phyloP scores from a whole-genome alignment of 139 green algal genomes.

The Chlorella vulgaris region DNA sequence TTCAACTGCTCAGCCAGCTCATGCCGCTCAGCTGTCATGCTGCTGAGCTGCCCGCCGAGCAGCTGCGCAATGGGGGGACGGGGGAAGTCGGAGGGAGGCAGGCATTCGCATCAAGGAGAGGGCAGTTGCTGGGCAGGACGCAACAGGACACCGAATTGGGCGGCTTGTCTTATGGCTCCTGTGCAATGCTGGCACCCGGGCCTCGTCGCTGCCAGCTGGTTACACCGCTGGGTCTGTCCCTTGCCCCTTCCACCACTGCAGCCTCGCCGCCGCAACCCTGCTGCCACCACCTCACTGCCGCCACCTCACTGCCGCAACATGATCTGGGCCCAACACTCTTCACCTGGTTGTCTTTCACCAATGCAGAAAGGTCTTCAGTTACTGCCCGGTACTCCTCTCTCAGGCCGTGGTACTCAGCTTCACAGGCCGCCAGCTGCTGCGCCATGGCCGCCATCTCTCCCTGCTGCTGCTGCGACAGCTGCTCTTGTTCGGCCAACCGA shows the following conservation, averaged over 20 bases:
- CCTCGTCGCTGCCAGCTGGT: too few species aligned
- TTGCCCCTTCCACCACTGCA: neutral
- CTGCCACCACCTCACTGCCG: too few species aligned
- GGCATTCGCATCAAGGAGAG: too few species aligned
- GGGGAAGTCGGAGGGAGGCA: too few species aligned
- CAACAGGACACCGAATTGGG: too few species aligned
- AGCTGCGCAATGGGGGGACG: slow-evolving; percentile 42
- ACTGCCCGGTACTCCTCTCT: slow-evolving; percentile 60
- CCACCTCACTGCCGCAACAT: too few species aligned
- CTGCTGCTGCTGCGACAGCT: neutral
- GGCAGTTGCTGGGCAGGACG: too few species aligned
- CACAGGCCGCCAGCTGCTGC: slow-evolving; percentile 13
- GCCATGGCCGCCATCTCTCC: neutral
- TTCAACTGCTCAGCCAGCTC: slow-evolving; percentile 57
- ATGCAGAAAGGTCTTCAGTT: slow-evolving; percentile 64
- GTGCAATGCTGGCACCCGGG: too few species aligned
- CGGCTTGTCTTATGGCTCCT: too few species aligned
- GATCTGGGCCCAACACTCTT: too few species aligned
- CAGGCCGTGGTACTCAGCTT: slow-evolving; percentile 20
- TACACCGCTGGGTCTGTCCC: too few species aligned
- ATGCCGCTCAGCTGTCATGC: slow-evolving; percentile 30
- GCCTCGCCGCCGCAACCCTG: neutral
- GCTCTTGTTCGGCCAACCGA: slow-evolving; percentile 4
- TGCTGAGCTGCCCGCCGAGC: slow-evolving; percentile 55
- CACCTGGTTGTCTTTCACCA: slow-evolving; percentile 78